Evolutionary conservation across 805 yeast genomes (phyloP).

Genomic region (Candida silvicultrix): DNA sequence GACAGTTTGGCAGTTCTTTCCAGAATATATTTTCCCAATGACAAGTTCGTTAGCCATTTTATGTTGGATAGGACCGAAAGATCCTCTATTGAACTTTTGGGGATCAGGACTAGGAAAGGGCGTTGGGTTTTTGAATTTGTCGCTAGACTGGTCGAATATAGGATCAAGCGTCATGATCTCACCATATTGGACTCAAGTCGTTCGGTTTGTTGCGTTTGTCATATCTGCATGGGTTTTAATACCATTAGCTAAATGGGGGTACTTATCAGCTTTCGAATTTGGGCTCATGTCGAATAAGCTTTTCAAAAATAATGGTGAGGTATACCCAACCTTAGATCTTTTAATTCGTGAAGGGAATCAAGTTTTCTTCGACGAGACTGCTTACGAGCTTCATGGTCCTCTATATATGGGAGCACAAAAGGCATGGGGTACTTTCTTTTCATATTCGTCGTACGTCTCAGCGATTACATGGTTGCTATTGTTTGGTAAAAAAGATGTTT

Average conservation of each 20-base stretch:
- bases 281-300: slow-evolving; percentile 45
- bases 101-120: no score
- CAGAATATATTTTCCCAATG: slow-evolving; percentile 43
- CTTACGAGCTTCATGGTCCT: slow-evolving; percentile 39
- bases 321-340: slow-evolving; percentile 36
- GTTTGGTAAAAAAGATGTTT: slow-evolving; percentile 22
- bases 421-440: slow-evolving; percentile 45
- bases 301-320: slow-evolving; percentile 29
- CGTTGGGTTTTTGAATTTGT: slow-evolving; percentile 40
- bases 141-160: slow-evolving; percentile 49
- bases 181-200: slow-evolving; percentile 47
- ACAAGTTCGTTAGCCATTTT: slow-evolving; percentile 41
- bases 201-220: slow-evolving; percentile 41
- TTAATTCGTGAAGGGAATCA: slow-evolving; percentile 21
- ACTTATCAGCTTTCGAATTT: slow-evolving; percentile 13
- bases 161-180: slow-evolving; percentile 41
- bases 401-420: slow-evolving; percentile 42
- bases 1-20: slow-evolving; percentile 42
- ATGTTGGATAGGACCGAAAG: slow-evolving; percentile 44
- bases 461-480: slow-evolving; percentile 38
- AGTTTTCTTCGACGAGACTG: slow-evolving; percentile 33
- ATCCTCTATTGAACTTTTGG: slow-evolving; percentile 49
- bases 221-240: slow-evolving; percentile 42
- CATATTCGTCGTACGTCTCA: slow-evolving; percentile 44
- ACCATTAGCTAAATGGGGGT: slow-evolving; percentile 42